Base-by-base conservation (phyloP, 192 early-diverging fungal species). In the Coemansia sp. region DNA sequence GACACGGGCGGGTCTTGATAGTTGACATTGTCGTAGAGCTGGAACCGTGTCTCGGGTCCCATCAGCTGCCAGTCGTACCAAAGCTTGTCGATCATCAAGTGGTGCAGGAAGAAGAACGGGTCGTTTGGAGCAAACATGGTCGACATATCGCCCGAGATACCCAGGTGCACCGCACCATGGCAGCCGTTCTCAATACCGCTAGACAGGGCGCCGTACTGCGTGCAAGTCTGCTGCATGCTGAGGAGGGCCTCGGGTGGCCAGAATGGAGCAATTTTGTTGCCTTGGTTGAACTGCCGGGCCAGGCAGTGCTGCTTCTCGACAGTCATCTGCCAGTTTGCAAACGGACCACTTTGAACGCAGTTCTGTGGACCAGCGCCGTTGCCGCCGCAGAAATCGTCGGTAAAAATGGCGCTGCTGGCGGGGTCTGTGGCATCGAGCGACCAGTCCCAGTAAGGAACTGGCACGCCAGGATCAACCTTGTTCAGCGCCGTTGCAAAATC, bases 81-180 rank as follows among this genome's bases (percentile, higher is more conserved):
- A 23, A 88, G 70, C 65, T 82, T 81, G 79, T 86, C 88, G 42
- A 88, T 77, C 79, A 85, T 85, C 49, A 77, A 75, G 70, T 89
- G 88, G 67, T 89, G 86, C 34, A 89, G 63, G 63, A 82, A 88
- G 71, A 89, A 89, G 63, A 85, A 73, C 49, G 85, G 85, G 67
- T 89, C 88, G 66, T 83, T 83, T 38, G 83, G 70, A 29, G 85
- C 82, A 73, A 76, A 84, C 75, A 85, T 83, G 36, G 74, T 75
- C 36, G 72, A 77, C 83, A 83, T 81, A 67, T 85, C 85, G 41
- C 78, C 81, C 5, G 73, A 73, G 23, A 84, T 81, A 0, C 78
- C 78, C 59, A 84, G 65, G 42, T 84, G 82, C 53, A 84, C 82
- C 5, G 74, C 71, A 38, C 82, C 82, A 35, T 84, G 82, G 53